Evolutionary conservation across 129 eudicot species (phyloP), one percentile per base, ranked within the genome.

Genomic region (Sambucus nigra): DNA sequence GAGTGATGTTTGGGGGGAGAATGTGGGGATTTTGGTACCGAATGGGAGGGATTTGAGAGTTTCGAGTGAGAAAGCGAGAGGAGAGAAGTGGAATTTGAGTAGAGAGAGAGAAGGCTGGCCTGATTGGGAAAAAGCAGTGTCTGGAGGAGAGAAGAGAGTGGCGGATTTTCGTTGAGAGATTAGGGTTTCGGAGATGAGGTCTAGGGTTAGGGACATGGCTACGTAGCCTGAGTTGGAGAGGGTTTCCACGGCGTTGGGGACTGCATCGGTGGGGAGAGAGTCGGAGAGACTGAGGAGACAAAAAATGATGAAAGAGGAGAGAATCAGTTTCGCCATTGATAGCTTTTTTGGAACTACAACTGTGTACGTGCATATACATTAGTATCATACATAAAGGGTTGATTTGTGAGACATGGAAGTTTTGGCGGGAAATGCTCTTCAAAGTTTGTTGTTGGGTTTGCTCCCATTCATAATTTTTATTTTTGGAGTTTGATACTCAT

Each of bases 201-300:
- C 63, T 21, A 88, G 82, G 51, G 91, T 77, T 24, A 88, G 61
- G 15, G 96, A 83, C 94, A 83, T 88, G 21, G 96, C 75, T 19
- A 53, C 50, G 82, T 70, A 83, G 64, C 87, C 94, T 58, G 96
- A 76, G 25, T 68, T 75, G 16, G 84, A 71, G 64, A 88, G 94
- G 1, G 85, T 70, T 13, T 77, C 82, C 28, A 78, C 82, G 69
- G 96, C 91, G 67, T 77, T 70, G 20, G 68, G 23, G 49, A 88
- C 39, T 5, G 88, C 56, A 40, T 68, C 74, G 33, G 76, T 17
- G 13, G 76, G 67, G 39, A 69, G 63, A 1, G 83, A 61, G 63
- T 66, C 19, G 75, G 82, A 22, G 71, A 60, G 60, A 60, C 70
- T 10, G 41, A 64, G 17, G 59, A 45, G 66, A 39, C 55, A 51